These are phyloP conservation scores for Graphiopsis chlorocephala DNA, from an alignment of 2,329 filamentous ascomycete species.

Conservation along the genomic window DNA sequence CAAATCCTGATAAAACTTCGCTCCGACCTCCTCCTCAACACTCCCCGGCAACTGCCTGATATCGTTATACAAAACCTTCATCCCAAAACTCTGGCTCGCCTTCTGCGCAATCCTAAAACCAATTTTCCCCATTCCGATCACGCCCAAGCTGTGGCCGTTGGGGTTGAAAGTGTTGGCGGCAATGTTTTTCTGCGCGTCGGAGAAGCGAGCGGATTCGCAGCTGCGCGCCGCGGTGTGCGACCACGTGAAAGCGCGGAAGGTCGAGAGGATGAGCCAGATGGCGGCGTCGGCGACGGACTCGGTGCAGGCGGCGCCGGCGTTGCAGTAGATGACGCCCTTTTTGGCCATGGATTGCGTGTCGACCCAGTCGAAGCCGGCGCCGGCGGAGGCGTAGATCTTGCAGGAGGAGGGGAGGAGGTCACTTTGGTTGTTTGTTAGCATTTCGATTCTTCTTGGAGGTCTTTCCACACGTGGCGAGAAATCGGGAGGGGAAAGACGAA, in stretches of 20 bases:
- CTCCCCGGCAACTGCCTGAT: conserved; percentile 49
- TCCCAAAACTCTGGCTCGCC: conserved; percentile 58
- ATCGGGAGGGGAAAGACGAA: conserved; percentile 18
- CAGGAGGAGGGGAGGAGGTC: conserved; percentile 51
- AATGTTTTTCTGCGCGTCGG: conserved; percentile 55
- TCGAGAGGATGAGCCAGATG: conserved; percentile 65
- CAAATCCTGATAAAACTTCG: conserved; percentile 52
- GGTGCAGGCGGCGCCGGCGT: conserved; percentile 66
- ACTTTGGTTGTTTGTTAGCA: background rate
- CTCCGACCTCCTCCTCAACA: conserved; percentile 50
- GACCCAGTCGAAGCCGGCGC: conserved; percentile 63
- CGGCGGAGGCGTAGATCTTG: conserved; percentile 58
- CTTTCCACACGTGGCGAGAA: background rate
- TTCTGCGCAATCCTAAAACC: conserved; percentile 54
- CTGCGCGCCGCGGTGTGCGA: conserved; percentile 56
- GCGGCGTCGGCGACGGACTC: conserved; percentile 73
- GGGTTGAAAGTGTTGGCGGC: conserved; percentile 50
- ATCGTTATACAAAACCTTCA: conserved; percentile 65
- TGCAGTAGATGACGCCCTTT: conserved; percentile 68
- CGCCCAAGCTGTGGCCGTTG: conserved; percentile 54
- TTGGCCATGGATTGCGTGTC: conserved; percentile 60
- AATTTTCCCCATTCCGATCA: conserved; percentile 66
- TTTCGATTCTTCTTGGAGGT: background rate
- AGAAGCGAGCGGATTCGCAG: conserved; percentile 48
- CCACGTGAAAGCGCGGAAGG: conserved; percentile 67